These are phyloP conservation scores for Prinsepia uniflora DNA, from an alignment of 306 rosid genomes.

Conservation along the genomic window DNA sequence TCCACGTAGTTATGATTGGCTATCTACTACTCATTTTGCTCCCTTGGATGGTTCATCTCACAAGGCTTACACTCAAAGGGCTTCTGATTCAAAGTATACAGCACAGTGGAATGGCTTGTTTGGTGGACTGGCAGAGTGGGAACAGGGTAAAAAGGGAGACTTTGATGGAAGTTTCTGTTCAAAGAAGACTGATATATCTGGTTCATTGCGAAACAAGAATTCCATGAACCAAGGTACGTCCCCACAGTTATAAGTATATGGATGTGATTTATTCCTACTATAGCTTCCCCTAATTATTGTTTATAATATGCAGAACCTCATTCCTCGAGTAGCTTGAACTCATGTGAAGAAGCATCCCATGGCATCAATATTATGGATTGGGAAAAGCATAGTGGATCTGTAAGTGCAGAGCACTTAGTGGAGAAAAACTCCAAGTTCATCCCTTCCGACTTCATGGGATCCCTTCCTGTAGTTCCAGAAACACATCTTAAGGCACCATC, in stretches of 20 bases:
- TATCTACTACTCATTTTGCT: conserved; percentile 30
- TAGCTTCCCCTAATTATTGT: neutral
- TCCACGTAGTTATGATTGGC: conserved; percentile 42
- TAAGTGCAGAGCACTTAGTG: conserved; percentile 22
- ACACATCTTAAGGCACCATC: conserved; percentile 28
- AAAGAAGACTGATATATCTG: conserved; percentile 27
- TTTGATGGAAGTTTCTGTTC: conserved; percentile 37
- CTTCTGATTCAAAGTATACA: conserved; percentile 29
- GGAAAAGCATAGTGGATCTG: conserved; percentile 31
- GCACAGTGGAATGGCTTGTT: conserved; percentile 35
- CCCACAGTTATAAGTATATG: neutral
- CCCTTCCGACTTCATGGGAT: conserved; percentile 37
- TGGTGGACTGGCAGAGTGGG: conserved; percentile 44
- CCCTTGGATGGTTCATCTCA: conserved; percentile 32
- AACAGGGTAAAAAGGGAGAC: conserved; percentile 34
- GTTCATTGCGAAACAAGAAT: conserved; percentile 30
- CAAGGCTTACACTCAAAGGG: conserved; percentile 31
- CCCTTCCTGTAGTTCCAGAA: conserved; percentile 38
- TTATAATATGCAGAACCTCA: conserved; percentile 39
- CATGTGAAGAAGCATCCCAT: conserved; percentile 32
- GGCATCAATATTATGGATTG: conserved; percentile 26
- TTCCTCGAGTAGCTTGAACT: conserved; percentile 31
- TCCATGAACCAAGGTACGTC: conserved; percentile 45
- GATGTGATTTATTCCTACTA: too few species aligned
- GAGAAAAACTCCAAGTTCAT: conserved; percentile 30